Conservation (phyloP, 2,329 filamentous ascomycete species). For the Elsinoe batatas region DNA sequence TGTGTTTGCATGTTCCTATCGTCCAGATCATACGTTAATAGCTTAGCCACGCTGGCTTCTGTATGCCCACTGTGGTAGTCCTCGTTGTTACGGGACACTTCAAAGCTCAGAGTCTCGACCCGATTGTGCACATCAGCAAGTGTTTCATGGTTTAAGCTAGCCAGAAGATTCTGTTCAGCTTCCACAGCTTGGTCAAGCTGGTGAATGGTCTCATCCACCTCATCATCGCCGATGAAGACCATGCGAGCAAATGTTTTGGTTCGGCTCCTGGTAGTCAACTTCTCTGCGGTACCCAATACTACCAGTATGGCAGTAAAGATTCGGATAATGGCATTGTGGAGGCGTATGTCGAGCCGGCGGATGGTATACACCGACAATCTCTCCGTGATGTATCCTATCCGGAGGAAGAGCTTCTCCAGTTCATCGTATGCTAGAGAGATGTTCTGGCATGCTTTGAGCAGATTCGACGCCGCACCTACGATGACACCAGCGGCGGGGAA, state of each 20-base stretch:
- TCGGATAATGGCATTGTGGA: background rate
- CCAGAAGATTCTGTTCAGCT: background rate
- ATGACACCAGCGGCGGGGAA: background rate
- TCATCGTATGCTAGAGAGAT: background rate
- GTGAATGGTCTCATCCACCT: background rate
- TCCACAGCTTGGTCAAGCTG: background rate
- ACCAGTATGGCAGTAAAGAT: background rate
- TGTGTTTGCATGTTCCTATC: background rate
- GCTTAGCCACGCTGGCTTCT: background rate
- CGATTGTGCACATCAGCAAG: background rate
- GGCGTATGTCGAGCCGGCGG: background rate
- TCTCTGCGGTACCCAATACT: background rate
- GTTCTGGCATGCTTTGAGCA: slow-evolving; percentile 1
- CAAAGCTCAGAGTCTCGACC: background rate
- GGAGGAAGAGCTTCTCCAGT: background rate
- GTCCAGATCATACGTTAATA: background rate
- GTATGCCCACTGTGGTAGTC: background rate
- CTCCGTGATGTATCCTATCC: background rate
- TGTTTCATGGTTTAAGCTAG: background rate
- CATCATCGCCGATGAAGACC: background rate
- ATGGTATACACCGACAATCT: background rate
- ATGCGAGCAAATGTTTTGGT: background rate
- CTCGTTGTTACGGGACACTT: background rate
- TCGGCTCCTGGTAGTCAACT: background rate
- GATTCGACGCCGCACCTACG: background rate